Base-by-base conservation (phyloP, 1,139 yeast genomes). In the Candida glucosophila region DNA sequence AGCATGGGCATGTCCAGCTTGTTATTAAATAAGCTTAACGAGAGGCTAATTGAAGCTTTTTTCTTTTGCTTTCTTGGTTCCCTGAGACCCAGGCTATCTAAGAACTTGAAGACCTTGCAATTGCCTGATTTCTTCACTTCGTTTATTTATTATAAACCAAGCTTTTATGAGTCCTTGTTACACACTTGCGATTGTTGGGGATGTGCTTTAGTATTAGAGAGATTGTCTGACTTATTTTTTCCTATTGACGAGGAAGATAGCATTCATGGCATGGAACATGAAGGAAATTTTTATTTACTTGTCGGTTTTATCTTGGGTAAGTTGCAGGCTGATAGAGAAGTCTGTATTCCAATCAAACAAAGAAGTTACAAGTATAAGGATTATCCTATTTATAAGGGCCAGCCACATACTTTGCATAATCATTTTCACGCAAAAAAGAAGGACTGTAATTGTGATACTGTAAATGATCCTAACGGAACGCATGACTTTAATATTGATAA, bases 111-210 rank as follows among this genome's bases (percentile, higher is more conserved):
- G 20, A 46, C 54, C 3, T 36, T 58, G 19, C 58, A 55, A 30
- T 33, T 58, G 13, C 58, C 60, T 2, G 66, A 59, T 33, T 58
- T 59, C 29, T 42, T 59, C 24, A 58, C 64, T 1, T 54, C 62
- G 3, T 59, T 58, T 35, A 43, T 59, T 17, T 59, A 57, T 36
- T 59, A 59, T 32, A 52, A 58, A 31, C 63, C 63, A 3, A 54
- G 53, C 29, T 59, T 59, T 29, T 53, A 45, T 37, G 52, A 52
- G 33, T 51, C 59, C 3, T 43, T 58, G 15, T 35, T 59, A 14
- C 65, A 59, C 35, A 55, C 61, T 5, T 59, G 67, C 32, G 37
- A 37, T 27, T 59, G 67, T 29, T 35, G 44, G 43, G 67, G 66
- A 3, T 59, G 67, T 34, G 44, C 47, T n/a, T 22, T 37, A 14